phyloP scores from a whole-genome alignment of 805 yeast species.

The Starmerella powellii region DNA sequence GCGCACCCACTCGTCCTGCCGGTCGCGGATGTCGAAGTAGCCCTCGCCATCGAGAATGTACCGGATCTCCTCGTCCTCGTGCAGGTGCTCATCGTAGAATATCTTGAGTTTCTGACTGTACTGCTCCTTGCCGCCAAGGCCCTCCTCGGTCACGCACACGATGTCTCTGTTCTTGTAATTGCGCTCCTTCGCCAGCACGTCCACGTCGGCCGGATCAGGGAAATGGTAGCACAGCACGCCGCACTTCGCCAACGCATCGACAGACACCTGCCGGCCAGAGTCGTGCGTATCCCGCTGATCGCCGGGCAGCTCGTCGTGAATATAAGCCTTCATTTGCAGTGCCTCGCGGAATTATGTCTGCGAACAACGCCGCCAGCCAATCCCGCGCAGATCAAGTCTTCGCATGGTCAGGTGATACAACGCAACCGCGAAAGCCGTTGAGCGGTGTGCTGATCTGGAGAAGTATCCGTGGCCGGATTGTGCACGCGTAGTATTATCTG shows the following conservation, averaged over 20 bases:
- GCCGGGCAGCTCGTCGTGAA: slow-evolving; percentile 20
- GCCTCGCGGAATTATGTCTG: too few relatives aligned
- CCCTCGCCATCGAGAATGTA: slow-evolving; percentile 85
- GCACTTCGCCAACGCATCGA: slow-evolving; percentile 39
- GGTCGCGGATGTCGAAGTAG: slow-evolving; percentile 72
- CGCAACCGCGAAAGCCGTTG: too few relatives aligned
- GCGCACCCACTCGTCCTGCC: slow-evolving; percentile 61
- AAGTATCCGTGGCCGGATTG: too few relatives aligned
- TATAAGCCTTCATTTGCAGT: slow-evolving; percentile 23
- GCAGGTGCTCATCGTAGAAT: slow-evolving; percentile 78
- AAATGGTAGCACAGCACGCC: slow-evolving; percentile 60
- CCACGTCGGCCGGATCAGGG: slow-evolving; percentile 41
- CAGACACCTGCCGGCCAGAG: slow-evolving; percentile 47
- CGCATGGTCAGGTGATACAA: too few relatives aligned
- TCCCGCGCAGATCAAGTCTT: too few relatives aligned
- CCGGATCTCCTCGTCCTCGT: slow-evolving; percentile 94
- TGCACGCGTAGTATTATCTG: too few relatives aligned
- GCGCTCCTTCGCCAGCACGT: slow-evolving; percentile 55
- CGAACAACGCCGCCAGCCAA: too few relatives aligned
- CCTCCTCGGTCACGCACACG: slow-evolving; percentile 45
- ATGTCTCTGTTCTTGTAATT: slow-evolving; percentile 70
- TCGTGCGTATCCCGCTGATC: slow-evolving; percentile 24
- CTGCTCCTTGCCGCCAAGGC: slow-evolving; percentile 48
- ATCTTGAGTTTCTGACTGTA: slow-evolving; percentile 52
- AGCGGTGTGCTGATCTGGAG: too few relatives aligned